These are phyloP conservation scores for Jimgerdemannia lactiflua DNA, from an alignment of 192 early-diverging fungal genomes.

Conservation along the genomic window DNA sequence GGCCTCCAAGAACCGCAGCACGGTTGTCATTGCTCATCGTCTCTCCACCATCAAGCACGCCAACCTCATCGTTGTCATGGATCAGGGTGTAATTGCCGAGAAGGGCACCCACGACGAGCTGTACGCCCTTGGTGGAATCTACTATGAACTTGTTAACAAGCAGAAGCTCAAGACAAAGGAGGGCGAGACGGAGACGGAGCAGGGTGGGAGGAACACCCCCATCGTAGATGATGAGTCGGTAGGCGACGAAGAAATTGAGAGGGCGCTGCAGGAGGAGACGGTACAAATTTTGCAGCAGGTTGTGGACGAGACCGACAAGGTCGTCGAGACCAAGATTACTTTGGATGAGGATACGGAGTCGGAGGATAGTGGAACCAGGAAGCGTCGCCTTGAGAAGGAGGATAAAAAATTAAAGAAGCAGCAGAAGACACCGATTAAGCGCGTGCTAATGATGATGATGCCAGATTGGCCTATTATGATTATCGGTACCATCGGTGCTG, in stretches of 20 bases:
- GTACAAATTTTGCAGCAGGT: slow-evolving; percentile 19
- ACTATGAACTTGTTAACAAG: slow-evolving; percentile 62
- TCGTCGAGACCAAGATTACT: slow-evolving; percentile 4
- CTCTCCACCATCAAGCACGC: slow-evolving; percentile 86
- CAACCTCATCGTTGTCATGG: slow-evolving; percentile 83
- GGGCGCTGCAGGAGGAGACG: slow-evolving; percentile 43
- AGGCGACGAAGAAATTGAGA: slow-evolving; percentile 16
- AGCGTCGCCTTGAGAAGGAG: slow-evolving; percentile 29
- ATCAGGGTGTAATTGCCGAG: slow-evolving; percentile 68
- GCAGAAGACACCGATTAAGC: slow-evolving; percentile 49
- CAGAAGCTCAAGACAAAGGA: slow-evolving; percentile 56
- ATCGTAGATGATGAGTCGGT: slow-evolving; percentile 12
- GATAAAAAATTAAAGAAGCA: slow-evolving; percentile 30
- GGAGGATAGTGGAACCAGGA: slow-evolving; percentile 5
- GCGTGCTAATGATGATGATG: slow-evolving; percentile 50
- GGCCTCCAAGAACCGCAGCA: slow-evolving; percentile 74
- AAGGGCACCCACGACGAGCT: slow-evolving; percentile 79
- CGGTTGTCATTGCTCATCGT: slow-evolving; percentile 90
- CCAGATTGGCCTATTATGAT: slow-evolving; percentile 49
- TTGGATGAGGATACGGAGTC: slow-evolving; percentile 16
- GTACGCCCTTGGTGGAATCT: slow-evolving; percentile 57
- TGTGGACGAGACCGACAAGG: background rate
- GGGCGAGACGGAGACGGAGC: background rate
- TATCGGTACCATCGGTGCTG: slow-evolving; percentile 57
- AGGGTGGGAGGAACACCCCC: slow-evolving; percentile 9